Evolutionary conservation across 495 filamentous ascomycete genomes (phyloP).

Genomic region (Sabuloglossum arenarium): DNA sequence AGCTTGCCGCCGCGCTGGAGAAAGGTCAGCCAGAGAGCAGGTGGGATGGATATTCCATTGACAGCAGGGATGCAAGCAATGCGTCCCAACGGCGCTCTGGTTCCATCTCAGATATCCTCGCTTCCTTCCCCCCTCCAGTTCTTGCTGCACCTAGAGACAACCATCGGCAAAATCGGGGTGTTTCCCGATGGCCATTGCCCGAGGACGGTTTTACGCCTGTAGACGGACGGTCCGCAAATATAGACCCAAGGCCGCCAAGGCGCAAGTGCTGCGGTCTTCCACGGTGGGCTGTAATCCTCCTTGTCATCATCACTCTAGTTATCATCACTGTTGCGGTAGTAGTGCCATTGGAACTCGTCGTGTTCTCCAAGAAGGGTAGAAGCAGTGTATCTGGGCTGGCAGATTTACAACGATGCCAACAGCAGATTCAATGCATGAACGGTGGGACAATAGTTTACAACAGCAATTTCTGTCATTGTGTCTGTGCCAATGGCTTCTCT

Average conservation of each 20-base stretch:
- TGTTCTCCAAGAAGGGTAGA: conserved; percentile 25
- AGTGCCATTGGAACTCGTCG: conserved; percentile 68
- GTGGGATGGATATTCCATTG: neutral
- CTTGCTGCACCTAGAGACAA: conserved; percentile 23
- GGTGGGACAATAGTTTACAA: conserved; percentile 55
- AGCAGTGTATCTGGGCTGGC: too few species aligned
- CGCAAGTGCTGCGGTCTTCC: conserved; percentile 64
- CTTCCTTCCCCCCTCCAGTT: conserved; percentile 73
- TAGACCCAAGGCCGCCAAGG: conserved; percentile 7
- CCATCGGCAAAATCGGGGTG: conserved; percentile 11
- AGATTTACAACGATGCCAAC: conserved; percentile 5
- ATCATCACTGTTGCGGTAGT: conserved; percentile 59
- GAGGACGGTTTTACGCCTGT: conserved; percentile 10
- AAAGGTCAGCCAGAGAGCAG: conserved; percentile 66
- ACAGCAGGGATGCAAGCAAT: conserved; percentile 10
- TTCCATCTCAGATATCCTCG: conserved; percentile 75
- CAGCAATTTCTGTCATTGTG: conserved; percentile 51
- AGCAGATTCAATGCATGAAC: conserved; percentile 24
- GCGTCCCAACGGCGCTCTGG: conserved; percentile 20
- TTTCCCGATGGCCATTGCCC: conserved; percentile 17
- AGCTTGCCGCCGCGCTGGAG: conserved; percentile 72
- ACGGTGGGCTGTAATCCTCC: conserved; percentile 51
- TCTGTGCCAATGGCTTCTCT: conserved; percentile 71
- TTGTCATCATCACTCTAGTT: conserved; percentile 45
- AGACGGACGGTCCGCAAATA: conserved; percentile 1